Base-by-base conservation (phyloP, 2,329 filamentous ascomycete genomes). In the Alternaria rosae region DNA sequence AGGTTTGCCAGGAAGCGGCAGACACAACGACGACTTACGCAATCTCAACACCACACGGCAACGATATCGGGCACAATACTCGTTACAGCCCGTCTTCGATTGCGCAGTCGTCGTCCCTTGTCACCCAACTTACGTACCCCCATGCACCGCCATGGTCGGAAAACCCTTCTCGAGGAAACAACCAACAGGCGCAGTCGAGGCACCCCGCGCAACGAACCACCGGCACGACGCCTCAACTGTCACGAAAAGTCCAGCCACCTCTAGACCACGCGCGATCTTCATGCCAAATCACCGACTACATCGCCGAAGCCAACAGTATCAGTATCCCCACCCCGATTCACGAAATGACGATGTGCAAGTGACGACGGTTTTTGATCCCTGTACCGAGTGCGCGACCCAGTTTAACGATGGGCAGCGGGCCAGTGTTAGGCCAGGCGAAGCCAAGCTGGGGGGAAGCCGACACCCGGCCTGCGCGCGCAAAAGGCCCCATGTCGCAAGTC, bases 331-430 rank as follows among this genome's bases (percentile, higher is more conserved):
- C 35, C 32, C 21, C 47, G 15, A 50, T 21, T 23, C 28, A 25
- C 20, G 30, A 51, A 38, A 51, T 51, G 15, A 51, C 47, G 30
- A 51, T 51, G 47, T 51, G 47, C 43, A 47, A 47, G 43, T 17
- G 23, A 47, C 23, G 43, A 28, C 8, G 12, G 25, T 13, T 47
- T 28, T 20, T 12, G 15, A 47, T 26, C 43, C 43, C 23, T 47
- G 43, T 47, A 28, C 28, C 32, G 35, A 23, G 20, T 32, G 21
- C n/a, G 21, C n/a, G 32, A 50, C 28, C 28, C 26, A 23, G 17
- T 35, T 15, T 35, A 38, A 35, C 30, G 23, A 12, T 21, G 35
- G 35, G 9, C 47, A 35, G 28, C 13, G 28, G 47, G 47, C 28
- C 28, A 32, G 47, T 30, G 17, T 25, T 51, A 21, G 30, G 28